Percentiles rank a stretch among this genome's conserved stretches.
These are phyloP conservation scores for Microbotryomycetes sp. DNA, from an alignment of 1,284 basidiomycete species.

Conservation along the genomic window DNA sequence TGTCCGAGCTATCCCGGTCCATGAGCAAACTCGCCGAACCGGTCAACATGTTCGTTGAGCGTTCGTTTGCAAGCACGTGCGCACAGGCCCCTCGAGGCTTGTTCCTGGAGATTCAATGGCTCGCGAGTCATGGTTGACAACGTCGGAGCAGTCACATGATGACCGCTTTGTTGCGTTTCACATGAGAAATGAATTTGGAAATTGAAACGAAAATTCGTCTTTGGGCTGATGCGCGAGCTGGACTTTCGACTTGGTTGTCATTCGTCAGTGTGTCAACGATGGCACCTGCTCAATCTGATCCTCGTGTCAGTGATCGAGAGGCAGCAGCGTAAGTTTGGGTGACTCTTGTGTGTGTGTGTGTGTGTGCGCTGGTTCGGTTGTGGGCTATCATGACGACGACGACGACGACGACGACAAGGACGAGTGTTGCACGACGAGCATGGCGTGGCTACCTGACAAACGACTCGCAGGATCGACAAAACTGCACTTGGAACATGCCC, in stretches of 20 bases:
- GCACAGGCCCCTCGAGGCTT: no score
- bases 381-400: neutral
- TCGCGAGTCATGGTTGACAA: no score
- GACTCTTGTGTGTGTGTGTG: no score
- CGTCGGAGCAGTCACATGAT: no score
- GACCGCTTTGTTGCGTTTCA: no score
- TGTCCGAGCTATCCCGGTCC: no score
- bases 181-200: no score
- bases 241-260: neutral
- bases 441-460: neutral
- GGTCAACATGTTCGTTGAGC: no score
- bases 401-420: neutral
- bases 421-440: neutral
- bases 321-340: slow-evolving; percentile 46
- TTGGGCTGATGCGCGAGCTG: neutral
- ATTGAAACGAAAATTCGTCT: no score
- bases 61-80: no score
- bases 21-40: no score
- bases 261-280: neutral
- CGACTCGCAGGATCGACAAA: slow-evolving; percentile 6
- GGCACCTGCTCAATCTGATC: slow-evolving; percentile 20
- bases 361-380: slow-evolving; percentile 23
- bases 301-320: slow-evolving; percentile 47
- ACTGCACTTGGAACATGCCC: neutral
- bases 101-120: no score